phyloP scores from a whole-genome alignment of 106 monocot genomes.

The Dactylorhiza incarnata region DNA sequence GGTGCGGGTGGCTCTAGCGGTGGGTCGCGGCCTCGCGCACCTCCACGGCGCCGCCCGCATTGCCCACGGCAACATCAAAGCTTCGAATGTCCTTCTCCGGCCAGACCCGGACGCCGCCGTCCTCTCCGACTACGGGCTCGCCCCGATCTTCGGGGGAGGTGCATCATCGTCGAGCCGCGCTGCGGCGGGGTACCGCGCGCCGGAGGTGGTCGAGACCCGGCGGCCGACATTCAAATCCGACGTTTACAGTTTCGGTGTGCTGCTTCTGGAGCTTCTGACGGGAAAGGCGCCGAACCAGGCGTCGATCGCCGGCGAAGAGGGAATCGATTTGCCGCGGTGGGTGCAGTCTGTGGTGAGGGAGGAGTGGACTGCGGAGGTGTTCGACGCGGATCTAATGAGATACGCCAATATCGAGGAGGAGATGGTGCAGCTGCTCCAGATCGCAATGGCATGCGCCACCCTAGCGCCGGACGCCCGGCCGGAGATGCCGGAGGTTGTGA shows the following conservation, averaged over 20 bases:
- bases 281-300: conserved; percentile 81
- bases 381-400: conserved; percentile 48
- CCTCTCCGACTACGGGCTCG: conserved; percentile 58
- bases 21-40: conserved; percentile 59
- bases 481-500: conserved; percentile 30
- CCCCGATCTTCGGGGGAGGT: conserved; percentile 33
- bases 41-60: conserved; percentile 37
- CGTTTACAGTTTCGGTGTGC: conserved; percentile 87
- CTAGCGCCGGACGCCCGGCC: conserved; percentile 48
- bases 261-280: conserved; percentile 81
- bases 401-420: conserved; percentile 57
- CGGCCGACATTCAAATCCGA: conserved; percentile 61
- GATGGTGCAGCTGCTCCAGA: conserved; percentile 67
- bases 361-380: conserved; percentile 84
- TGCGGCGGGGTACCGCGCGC: conserved; percentile 69
- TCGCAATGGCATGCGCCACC: conserved; percentile 60
- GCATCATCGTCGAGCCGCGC: conserved; percentile 13
- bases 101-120: conserved; percentile 36
- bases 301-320: conserved; percentile 57
- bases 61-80: conserved; percentile 77
- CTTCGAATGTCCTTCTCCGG: conserved; percentile 81
- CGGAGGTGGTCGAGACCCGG: conserved; percentile 65
- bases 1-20: conserved; percentile 52
- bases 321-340: conserved; percentile 88
- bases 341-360: conserved; percentile 72